A percentile compares a stretch with the other conserved stretches of the same genome.
These are phyloP conservation scores for Paraconiothyrium brasiliense DNA, from an alignment of 2,329 filamentous ascomycete genomes.

Conservation along the genomic window DNA sequence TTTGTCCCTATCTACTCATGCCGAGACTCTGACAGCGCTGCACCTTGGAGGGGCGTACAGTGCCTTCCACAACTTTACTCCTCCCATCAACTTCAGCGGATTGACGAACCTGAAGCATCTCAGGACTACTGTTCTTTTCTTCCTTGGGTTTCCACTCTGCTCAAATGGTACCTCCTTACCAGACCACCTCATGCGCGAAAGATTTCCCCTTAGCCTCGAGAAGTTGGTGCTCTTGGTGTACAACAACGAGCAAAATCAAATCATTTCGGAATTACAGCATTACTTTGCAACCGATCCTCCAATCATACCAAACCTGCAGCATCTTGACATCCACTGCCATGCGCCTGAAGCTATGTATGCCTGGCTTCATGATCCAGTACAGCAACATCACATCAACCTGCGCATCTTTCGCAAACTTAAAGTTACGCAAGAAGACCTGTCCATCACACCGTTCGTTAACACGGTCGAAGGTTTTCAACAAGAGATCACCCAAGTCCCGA, in stretches of 20 bases:
- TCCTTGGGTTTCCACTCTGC: neutral
- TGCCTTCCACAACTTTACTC: neutral
- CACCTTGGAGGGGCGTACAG: neutral
- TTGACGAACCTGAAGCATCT: constrained; percentile 1
- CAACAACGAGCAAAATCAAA: neutral
- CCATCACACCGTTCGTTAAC: neutral
- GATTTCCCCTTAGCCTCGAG: constrained; percentile 3
- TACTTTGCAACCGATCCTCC: neutral
- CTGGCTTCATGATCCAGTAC: neutral
- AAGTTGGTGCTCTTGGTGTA: neutral
- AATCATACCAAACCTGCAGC: neutral
- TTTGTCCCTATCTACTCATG: constrained; percentile 2
- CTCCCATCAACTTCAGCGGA: neutral
- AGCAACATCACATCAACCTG: neutral
- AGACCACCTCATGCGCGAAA: constrained; percentile 6
- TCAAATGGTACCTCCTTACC: neutral
- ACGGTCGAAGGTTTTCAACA: neutral
- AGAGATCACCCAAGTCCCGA: neutral
- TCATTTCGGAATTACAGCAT: neutral
- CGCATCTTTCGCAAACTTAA: constrained; percentile 9
- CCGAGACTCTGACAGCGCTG: neutral
- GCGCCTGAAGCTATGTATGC: constrained; percentile 3
- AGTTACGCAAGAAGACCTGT: neutral
- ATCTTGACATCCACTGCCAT: neutral
- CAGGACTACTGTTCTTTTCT: neutral